Evolutionary conservation across 345 rosid genomes (phyloP).

Genomic region (Citrus glauca): DNA sequence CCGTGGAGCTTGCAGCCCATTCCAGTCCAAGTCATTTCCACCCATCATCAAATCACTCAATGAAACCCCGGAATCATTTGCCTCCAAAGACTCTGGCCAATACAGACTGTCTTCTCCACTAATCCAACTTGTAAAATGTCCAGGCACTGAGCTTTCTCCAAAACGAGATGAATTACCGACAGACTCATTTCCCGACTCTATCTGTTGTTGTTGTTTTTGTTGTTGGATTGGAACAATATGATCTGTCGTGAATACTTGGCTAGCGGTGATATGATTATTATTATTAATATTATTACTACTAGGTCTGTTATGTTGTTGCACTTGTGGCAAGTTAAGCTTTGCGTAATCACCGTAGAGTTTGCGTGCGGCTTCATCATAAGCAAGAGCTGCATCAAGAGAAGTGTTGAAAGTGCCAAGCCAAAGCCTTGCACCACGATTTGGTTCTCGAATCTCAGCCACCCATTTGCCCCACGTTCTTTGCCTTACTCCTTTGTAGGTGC

Average conservation of each 20-base stretch:
- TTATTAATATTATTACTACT: no score
- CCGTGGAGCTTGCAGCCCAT: slow-evolving; percentile 40
- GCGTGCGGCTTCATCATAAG: slow-evolving; percentile 52
- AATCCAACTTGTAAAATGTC: background rate
- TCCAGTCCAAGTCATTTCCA: slow-evolving; percentile 18
- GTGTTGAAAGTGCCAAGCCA: slow-evolving; percentile 61
- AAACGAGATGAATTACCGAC: background rate
- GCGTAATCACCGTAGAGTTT: slow-evolving; percentile 48
- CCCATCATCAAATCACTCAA: background rate
- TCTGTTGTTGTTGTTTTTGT: background rate
- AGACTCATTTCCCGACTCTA: background rate
- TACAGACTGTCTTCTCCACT: slow-evolving; percentile 13
- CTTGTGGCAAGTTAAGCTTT: slow-evolving; percentile 41
- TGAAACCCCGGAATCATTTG: background rate
- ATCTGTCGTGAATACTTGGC: background rate
- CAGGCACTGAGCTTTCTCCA: background rate
- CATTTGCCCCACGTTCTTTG: slow-evolving; percentile 67
- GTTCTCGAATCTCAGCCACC: slow-evolving; percentile 62
- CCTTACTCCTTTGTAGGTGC: slow-evolving; percentile 51
- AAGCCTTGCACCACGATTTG: slow-evolving; percentile 43
- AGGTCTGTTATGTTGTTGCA: slow-evolving; percentile 15
- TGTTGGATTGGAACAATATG: background rate
- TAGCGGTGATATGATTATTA: background rate
- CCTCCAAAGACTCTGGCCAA: slow-evolving; percentile 22
- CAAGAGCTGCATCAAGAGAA: slow-evolving; percentile 46